Evolutionary conservation across 768 basidiomycete genomes (phyloP).

Genomic region (Mycena chlorophos): DNA sequence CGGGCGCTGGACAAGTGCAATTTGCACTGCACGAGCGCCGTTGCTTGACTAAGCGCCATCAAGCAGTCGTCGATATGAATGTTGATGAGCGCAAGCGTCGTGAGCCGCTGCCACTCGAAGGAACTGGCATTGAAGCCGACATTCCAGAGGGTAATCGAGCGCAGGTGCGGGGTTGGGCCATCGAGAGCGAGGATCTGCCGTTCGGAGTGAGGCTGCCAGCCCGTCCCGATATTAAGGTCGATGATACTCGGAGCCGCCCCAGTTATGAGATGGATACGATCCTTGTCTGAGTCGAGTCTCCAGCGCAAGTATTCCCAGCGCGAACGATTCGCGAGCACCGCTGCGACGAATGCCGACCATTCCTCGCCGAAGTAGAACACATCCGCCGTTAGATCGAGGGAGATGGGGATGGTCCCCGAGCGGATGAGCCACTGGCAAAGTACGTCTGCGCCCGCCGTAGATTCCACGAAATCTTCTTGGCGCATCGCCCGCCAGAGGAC

Average conservation of each 20-base stretch:
- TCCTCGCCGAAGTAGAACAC: too few species aligned
- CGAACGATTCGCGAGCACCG: background rate
- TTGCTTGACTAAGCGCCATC: background rate
- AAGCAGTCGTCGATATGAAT: background rate
- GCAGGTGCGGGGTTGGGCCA: background rate
- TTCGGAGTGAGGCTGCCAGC: too few species aligned
- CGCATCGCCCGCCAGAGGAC: background rate
- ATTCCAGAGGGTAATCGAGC: background rate
- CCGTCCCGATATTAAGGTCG: background rate
- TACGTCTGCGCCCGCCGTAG: too few species aligned
- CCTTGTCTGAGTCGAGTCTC: background rate
- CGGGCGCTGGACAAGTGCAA: background rate
- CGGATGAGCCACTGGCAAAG: too few species aligned
- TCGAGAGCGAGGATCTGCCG: too few species aligned
- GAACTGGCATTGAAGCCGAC: background rate
- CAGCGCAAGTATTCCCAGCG: background rate
- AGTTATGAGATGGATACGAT: background rate
- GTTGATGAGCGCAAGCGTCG: background rate
- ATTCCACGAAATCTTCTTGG: too few species aligned
- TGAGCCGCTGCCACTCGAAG: background rate
- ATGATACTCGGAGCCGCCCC: background rate
- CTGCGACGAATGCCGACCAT: too few species aligned
- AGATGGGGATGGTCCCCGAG: too few species aligned
- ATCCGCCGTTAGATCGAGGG: too few species aligned
- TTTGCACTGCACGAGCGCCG: background rate